A percentile compares a stretch with the other conserved stretches of the same genome.
Evolutionary conservation across 2,329 filamentous ascomycete species (phyloP).

Genomic region (Cladosporium sp.): DNA sequence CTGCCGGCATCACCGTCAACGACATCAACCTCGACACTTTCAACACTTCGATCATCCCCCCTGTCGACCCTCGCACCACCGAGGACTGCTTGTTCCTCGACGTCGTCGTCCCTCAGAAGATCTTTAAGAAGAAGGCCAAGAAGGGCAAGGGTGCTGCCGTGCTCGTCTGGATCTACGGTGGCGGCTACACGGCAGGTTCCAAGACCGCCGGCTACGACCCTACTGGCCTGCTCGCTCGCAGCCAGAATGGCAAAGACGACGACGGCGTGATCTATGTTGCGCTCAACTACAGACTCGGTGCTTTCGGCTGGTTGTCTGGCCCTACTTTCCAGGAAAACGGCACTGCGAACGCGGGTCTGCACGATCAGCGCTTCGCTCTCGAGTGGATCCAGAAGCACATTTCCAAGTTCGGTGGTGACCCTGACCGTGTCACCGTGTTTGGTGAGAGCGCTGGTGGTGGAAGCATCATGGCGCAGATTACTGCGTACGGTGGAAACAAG

Average conservation of each 20-base stretch:
- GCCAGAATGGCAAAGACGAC: constrained; percentile 41
- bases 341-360: constrained; percentile 52
- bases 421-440: constrained; percentile 52
- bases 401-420: constrained; percentile 56
- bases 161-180: constrained; percentile 52
- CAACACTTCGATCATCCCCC: constrained; percentile 22
- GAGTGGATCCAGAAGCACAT: constrained; percentile 61
- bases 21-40: constrained; percentile 29
- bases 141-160: constrained; percentile 41
- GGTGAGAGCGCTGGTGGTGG: constrained; percentile 57
- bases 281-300: constrained; percentile 53
- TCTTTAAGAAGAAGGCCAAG: constrained; percentile 36
- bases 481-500: constrained; percentile 47
- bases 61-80: constrained; percentile 34
- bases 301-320: constrained; percentile 53
- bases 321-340: constrained; percentile 48
- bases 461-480: constrained; percentile 59
- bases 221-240: constrained; percentile 46
- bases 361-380: constrained; percentile 59
- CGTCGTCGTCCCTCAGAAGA: constrained; percentile 40
- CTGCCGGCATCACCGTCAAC: constrained; percentile 3
- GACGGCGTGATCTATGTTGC: constrained; percentile 50
- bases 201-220: constrained; percentile 43
- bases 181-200: constrained; percentile 46
- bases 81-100: constrained; percentile 47